These are phyloP conservation scores for Pseudogymnoascus sp. DNA, from an alignment of 2,329 filamentous ascomycete species.

Conservation along the genomic window DNA sequence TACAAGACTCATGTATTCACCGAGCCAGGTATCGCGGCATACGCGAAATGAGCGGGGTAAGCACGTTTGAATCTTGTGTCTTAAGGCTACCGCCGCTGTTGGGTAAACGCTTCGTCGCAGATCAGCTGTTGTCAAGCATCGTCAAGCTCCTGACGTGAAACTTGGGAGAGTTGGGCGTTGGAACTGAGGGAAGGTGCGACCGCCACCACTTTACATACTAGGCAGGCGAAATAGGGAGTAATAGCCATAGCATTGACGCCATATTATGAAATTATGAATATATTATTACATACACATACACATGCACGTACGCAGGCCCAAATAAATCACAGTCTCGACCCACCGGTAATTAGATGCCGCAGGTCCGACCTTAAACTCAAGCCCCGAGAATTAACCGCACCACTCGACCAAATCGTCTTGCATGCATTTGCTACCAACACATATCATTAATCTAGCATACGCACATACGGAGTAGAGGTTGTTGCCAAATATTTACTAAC, in stretches of 20 bases:
- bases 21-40: conserved; percentile 10
- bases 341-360: neutral
- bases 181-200: neutral
- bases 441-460: neutral
- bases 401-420: neutral
- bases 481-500: neutral
- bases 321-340: neutral
- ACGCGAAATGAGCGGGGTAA: neutral
- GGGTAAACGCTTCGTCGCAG: neutral
- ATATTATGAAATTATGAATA: neutral
- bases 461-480: no score
- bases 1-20: neutral
- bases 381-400: neutral
- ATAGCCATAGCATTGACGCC: neutral
- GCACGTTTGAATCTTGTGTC: neutral
- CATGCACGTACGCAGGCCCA: neutral
- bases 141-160: neutral
- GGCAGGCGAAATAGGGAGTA: neutral
- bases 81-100: neutral
- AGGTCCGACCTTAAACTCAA: neutral
- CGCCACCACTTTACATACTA: neutral
- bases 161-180: neutral
- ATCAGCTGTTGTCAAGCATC: neutral
- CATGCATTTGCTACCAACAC: neutral
- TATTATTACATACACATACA: neutral